Evolutionary conservation across 805 yeast genomes (phyloP), one percentile per base, ranked within the genome.

Genomic region (Candida namnaoensis): DNA sequence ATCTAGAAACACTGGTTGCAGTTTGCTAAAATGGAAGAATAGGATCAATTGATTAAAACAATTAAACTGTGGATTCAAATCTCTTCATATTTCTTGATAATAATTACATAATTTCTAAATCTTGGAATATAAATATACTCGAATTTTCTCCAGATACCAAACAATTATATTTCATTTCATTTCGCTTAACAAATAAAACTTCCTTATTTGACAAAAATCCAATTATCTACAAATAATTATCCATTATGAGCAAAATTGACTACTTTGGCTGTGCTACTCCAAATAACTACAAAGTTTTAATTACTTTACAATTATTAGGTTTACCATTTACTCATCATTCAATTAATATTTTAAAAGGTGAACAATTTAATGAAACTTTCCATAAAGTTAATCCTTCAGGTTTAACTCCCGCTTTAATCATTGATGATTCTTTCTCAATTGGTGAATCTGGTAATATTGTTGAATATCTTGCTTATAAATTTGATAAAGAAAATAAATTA

Each of bases 381-480:
- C 52, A 71, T 38, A 62, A 69, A 41, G 55, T 72, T 49, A 74
- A 76, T 51, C 76, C 78, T 13, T 74, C 74, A 47, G 82, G 82
- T 7, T 60, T 75, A 50, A 69, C 76, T 39, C 84, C 84, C 24
- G 68, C 77, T 0, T 54, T 79, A 32, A 62, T 47, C 34, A 63
- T 58, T 34, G 49, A 41, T 15, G 44, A 46, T n/a, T n/a, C n/a
- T 25, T 38, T 44, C 8, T 36, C 66, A 8, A 3, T 15, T 8
- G 76, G 72, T 7, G 56, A 66, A 30, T 53, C 52, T 2, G 59
- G 62, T 35, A 63, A 71, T 34, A 54, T 78, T 32, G 66, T 68
- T 44, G 82, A 78, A 56, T 65, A 75, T 50, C 55, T 78, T 38
- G 71, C 71, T 33, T 81, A 75, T 46, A 73, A 68, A 45, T 78